Conservation (phyloP, 2,329 filamentous ascomycete species). For the Cryphonectria radicalis region DNA sequence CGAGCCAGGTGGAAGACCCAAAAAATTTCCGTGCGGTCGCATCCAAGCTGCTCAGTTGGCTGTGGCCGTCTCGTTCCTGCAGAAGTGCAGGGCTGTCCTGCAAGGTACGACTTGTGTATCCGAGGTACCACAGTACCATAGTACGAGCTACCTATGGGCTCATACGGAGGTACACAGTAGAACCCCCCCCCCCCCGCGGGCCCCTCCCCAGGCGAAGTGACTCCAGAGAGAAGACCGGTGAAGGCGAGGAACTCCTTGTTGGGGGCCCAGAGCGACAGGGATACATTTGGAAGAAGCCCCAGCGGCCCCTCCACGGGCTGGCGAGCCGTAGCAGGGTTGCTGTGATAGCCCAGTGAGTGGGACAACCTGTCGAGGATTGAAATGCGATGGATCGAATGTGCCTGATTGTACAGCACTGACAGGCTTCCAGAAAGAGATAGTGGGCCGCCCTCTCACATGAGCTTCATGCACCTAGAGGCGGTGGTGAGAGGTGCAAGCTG, state of each 20-base stretch:
- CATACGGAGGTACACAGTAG: constrained; percentile 11
- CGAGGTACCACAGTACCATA: constrained; percentile 11
- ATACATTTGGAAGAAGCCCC: constrained; percentile 4
- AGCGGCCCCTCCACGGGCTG: constrained; percentile 21
- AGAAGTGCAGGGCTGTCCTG: constrained; percentile 18
- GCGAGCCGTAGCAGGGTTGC: constrained; percentile 2
- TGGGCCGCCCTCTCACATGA: constrained; percentile 26
- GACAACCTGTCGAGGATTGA: constrained; percentile 12
- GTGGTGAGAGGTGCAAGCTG: neutral
- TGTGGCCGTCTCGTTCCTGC: constrained; percentile 17
- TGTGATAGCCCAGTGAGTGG: neutral
- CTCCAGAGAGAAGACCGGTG: constrained; percentile 23
- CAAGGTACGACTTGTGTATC: constrained; percentile 22
- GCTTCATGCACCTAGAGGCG: constrained; percentile 26
- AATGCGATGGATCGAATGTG: constrained; percentile 25
- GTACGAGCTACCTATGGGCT: neutral
- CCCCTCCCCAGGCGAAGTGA: constrained; percentile 13
- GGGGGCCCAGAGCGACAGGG: constrained; percentile 20
- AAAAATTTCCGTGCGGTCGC: constrained; percentile 13
- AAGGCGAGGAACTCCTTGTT: constrained; percentile 23
- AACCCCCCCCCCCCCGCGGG: neutral
- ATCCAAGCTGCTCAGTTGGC: constrained; percentile 1
- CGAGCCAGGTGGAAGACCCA: constrained; percentile 1
- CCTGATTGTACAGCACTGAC: constrained; percentile 22
- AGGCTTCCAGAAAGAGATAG: constrained; percentile 29